A percentile compares a stretch with the other conserved stretches of the same genome.
phyloP scores from a whole-genome alignment of 768 basidiomycete species.

The Mycena polygramma region DNA sequence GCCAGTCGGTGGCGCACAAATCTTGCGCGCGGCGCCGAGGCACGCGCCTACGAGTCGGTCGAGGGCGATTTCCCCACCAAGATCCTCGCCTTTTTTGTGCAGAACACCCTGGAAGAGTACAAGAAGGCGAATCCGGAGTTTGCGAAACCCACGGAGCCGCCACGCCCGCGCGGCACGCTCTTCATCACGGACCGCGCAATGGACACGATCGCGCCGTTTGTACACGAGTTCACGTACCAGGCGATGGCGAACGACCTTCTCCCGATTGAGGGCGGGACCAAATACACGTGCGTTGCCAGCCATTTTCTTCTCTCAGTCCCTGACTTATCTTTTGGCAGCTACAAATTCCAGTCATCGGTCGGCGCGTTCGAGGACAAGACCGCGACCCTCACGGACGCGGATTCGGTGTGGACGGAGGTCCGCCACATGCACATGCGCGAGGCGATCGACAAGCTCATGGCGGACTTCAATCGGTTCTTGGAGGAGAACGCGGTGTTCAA shows the following conservation, averaged over 20 bases:
- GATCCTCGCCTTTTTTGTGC: slow-evolving; percentile 88
- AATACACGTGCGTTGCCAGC: slow-evolving; percentile 79
- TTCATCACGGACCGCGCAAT: slow-evolving; percentile 97
- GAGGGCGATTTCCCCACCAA: slow-evolving; percentile 85
- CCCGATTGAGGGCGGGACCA: slow-evolving; percentile 86
- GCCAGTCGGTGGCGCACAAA: slow-evolving; percentile 85
- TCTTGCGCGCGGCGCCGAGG: slow-evolving; percentile 78
- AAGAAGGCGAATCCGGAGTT: slow-evolving; percentile 90
- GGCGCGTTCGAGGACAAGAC: slow-evolving; percentile 92
- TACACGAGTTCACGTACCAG: slow-evolving; percentile 99
- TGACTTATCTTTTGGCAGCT: slow-evolving; percentile 60
- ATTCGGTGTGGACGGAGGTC: slow-evolving; percentile 91
- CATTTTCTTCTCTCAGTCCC: slow-evolving; percentile 6
- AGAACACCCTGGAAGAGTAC: slow-evolving; percentile 87
- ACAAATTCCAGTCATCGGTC: slow-evolving; percentile 91
- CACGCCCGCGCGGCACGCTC: slow-evolving; percentile 82
- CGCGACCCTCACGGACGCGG: slow-evolving; percentile 86
- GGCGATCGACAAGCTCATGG: slow-evolving; percentile 96
- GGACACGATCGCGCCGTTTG: slow-evolving; percentile 90
- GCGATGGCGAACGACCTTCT: slow-evolving; percentile 98
- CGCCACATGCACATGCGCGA: slow-evolving; percentile 99
- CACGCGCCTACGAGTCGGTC: slow-evolving; percentile 76
- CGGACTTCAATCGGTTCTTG: slow-evolving; percentile 94
- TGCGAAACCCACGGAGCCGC: slow-evolving; percentile 69
- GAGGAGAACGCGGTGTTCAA: slow-evolving; percentile 96